Evolutionary conservation across 352 stramenopile species (phyloP).

Genomic region (Globisporangium splendens): DNA sequence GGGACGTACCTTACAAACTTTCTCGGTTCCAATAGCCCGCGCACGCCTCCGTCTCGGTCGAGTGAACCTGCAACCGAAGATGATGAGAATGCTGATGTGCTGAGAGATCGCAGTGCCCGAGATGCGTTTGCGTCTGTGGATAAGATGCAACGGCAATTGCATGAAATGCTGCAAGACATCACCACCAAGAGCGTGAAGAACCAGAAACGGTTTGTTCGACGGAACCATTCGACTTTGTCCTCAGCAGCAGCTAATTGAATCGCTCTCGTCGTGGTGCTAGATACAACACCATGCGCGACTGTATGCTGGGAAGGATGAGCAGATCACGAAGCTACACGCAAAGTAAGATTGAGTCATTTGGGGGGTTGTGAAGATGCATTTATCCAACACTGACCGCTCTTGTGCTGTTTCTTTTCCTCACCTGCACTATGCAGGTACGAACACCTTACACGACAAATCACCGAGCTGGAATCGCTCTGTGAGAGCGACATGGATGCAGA

Average conservation of each 20-base stretch:
- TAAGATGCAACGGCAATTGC: conserved; percentile 24
- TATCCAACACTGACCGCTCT: neutral
- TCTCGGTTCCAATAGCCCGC: conserved; percentile 14
- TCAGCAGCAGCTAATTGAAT: too few species aligned
- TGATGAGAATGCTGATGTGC: conserved; percentile 5
- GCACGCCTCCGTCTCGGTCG: conserved; percentile 15
- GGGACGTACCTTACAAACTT: neutral
- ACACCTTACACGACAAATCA: conserved; percentile 33
- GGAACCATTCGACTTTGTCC: neutral
- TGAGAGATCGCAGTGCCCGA: neutral
- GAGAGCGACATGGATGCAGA: conserved; percentile 31
- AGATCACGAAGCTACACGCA: conserved; percentile 13
- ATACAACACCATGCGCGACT: conserved; percentile 25
- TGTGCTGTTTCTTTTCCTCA: neutral
- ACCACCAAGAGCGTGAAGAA: conserved; percentile 37
- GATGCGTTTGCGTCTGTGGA: conserved; percentile 11
- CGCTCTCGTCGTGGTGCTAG: conserved; percentile 7
- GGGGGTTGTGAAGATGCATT: neutral
- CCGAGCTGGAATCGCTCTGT: conserved; percentile 37
- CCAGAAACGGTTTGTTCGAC: conserved; percentile 29
- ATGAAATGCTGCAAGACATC: conserved; percentile 34
- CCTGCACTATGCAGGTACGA: conserved; percentile 26
- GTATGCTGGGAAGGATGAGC: conserved; percentile 24
- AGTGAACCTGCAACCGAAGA: conserved; percentile 37
- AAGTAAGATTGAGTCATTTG: conserved; percentile 6